A percentile compares a stretch with the other conserved stretches of the same genome.
These are phyloP conservation scores for Anethum foeniculum DNA, from an alignment of 140 eudicot genomes.

Conservation along the genomic window DNA sequence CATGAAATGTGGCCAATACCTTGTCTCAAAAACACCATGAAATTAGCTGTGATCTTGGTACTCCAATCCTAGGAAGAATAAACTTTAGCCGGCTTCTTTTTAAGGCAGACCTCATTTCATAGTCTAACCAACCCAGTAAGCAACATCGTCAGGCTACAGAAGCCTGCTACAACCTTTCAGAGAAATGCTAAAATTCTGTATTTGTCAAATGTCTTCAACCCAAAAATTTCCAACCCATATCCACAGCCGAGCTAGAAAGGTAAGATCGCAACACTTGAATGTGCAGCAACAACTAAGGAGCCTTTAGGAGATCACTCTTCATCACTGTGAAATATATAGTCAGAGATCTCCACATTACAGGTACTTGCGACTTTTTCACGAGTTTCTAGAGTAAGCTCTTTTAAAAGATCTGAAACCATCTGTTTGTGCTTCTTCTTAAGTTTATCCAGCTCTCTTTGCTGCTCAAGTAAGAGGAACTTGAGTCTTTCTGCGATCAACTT, in stretches of 20 bases:
- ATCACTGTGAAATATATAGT: conserved; percentile 14
- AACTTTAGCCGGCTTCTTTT: not conserved
- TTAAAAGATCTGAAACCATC: conserved; percentile 40
- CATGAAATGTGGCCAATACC: not conserved
- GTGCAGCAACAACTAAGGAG: conserved; percentile 18
- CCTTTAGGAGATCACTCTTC: conserved; percentile 9
- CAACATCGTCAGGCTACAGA: conserved; percentile 25
- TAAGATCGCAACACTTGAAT: conserved; percentile 32
- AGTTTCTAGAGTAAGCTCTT: conserved; percentile 44
- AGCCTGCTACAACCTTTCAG: conserved; percentile 15
- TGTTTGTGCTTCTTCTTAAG: conserved; percentile 55
- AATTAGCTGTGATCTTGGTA: not conserved
- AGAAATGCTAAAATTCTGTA: not conserved
- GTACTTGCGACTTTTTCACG: conserved; percentile 37
- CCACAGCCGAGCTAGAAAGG: conserved; percentile 22
- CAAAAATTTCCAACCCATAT: conserved; percentile 17
- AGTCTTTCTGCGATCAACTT: conserved; percentile 39
- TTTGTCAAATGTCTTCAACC: conserved; percentile 30
- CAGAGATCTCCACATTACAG: conserved; percentile 38
- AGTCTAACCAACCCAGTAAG: conserved; percentile 40
- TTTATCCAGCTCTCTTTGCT: conserved; percentile 67
- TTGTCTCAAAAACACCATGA: conserved; percentile 2
- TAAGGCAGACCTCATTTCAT: conserved; percentile 15
- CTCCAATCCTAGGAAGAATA: conserved; percentile 12
- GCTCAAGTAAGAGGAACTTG: conserved; percentile 48